Percentiles rank a stretch among this genome's conserved stretches.
These are phyloP conservation scores for Umbelopsis vinacea DNA, from an alignment of 192 early-diverging fungal genomes.

Conservation along the genomic window DNA sequence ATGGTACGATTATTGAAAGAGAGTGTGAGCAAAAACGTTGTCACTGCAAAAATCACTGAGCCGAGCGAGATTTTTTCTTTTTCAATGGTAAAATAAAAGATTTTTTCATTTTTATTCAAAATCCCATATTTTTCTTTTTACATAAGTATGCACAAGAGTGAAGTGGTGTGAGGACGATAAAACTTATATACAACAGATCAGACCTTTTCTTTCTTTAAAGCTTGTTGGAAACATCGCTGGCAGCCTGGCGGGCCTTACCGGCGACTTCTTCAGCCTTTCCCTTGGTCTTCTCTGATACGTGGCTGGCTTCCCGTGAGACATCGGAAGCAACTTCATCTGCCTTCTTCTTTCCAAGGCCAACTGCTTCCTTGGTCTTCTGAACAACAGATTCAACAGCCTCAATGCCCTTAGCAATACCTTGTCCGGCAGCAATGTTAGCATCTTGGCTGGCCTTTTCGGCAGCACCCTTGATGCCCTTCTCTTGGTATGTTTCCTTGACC, in stretches of 20 bases:
- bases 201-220: neutral
- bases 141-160: neutral
- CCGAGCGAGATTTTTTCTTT: neutral
- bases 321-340: slow-evolving; percentile 5
- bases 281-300: slow-evolving; percentile 9
- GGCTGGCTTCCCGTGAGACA: slow-evolving; percentile 5
- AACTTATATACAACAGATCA: neutral
- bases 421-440: slow-evolving; percentile 29
- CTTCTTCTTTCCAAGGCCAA: slow-evolving; percentile 29
- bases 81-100: neutral
- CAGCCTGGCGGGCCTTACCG: slow-evolving; percentile 5
- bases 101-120: neutral
- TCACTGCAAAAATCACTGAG: neutral
- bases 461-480: slow-evolving; percentile 19
- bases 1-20: neutral
- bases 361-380: slow-evolving; percentile 30
- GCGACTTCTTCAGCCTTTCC: slow-evolving; percentile 20
- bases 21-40: neutral
- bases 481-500: neutral
- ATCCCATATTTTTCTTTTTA: too few relatives aligned
- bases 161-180: neutral
- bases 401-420: slow-evolving; percentile 32
- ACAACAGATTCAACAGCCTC: slow-evolving; percentile 26
- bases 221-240: neutral
- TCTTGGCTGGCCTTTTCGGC: slow-evolving; percentile 22